A percentile compares a stretch with the other conserved stretches of the same genome.
Conservation (phyloP, 2,329 filamentous ascomycete species). For the Phialemonium atrogriseum region DNA sequence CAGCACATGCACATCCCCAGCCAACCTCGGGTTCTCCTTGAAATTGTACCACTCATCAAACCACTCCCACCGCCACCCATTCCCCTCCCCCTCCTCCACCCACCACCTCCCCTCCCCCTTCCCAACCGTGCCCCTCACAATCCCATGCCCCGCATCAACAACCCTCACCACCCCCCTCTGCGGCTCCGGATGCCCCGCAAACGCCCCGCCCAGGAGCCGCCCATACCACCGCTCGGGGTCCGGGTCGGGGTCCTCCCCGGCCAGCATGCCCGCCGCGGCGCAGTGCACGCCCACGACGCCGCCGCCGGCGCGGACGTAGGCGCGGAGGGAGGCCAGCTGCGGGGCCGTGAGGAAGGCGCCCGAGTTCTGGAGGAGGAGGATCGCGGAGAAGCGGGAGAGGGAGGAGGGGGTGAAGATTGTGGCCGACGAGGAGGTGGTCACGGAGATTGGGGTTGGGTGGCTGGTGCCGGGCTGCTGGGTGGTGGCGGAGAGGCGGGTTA, state of each 20-base stretch:
- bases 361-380: conserved; percentile 30
- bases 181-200: conserved; percentile 28
- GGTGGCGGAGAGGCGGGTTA: conserved; percentile 19
- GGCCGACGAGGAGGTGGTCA: conserved; percentile 28
- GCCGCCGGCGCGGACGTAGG: conserved; percentile 23
- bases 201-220: conserved; percentile 27
- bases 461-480: conserved; percentile 4
- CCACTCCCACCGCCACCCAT: conserved; percentile 18
- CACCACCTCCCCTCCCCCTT: conserved; percentile 3
- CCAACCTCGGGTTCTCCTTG: conserved; percentile 18
- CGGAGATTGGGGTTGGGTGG: conserved; percentile 17
- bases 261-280: conserved; percentile 24
- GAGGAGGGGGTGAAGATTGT: conserved; percentile 18
- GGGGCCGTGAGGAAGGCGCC: conserved; percentile 25
- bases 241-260: too few relatives aligned
- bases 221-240: conserved; percentile 29
- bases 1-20: conserved; percentile 22
- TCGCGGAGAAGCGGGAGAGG: conserved; percentile 22
- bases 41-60: conserved; percentile 37
- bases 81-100: neutral
- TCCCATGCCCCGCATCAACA: conserved; percentile 20
- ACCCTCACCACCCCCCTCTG: conserved; percentile 22
- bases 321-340: conserved; percentile 24
- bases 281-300: conserved; percentile 33
- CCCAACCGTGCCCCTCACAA: conserved; percentile 13